Conservation (phyloP, 495 filamentous ascomycete species). For the Astrothelium subdiscretum region DNA sequence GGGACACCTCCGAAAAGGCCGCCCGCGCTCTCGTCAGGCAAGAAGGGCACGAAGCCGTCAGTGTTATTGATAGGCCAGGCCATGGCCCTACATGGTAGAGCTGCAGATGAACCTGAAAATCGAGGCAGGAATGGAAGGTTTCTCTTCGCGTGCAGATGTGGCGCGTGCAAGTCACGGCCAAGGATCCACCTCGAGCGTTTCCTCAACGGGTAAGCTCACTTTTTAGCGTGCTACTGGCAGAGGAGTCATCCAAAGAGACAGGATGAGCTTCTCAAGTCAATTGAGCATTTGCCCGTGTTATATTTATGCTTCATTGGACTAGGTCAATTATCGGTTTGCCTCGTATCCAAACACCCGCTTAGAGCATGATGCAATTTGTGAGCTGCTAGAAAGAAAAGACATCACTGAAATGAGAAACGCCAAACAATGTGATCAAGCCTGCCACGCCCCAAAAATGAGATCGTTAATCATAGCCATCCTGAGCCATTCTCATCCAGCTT, state of each 20-base stretch:
- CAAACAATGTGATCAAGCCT: background rate
- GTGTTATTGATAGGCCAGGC: background rate
- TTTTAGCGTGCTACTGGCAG: no score
- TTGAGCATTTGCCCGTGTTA: no score
- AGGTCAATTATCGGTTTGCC: background rate
- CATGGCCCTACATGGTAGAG: background rate
- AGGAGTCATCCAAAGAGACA: no score
- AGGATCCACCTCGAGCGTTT: no score
- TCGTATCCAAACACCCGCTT: background rate
- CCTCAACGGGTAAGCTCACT: no score
- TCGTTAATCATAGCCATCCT: conserved; percentile 1
- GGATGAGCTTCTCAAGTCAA: no score
- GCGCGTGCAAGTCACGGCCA: background rate
- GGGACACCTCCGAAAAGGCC: background rate
- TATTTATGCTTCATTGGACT: no score
- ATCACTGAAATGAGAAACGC: background rate
- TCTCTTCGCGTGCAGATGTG: background rate
- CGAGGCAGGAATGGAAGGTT: background rate
- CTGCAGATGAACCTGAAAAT: background rate
- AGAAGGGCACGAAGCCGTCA: background rate
- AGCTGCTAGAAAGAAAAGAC: background rate
- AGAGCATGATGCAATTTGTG: background rate
- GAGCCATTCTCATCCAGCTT: background rate
- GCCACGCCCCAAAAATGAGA: background rate
- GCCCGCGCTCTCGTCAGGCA: background rate